phyloP scores from a whole-genome alignment of 768 basidiomycete genomes.

The Tylopilus sp. region DNA sequence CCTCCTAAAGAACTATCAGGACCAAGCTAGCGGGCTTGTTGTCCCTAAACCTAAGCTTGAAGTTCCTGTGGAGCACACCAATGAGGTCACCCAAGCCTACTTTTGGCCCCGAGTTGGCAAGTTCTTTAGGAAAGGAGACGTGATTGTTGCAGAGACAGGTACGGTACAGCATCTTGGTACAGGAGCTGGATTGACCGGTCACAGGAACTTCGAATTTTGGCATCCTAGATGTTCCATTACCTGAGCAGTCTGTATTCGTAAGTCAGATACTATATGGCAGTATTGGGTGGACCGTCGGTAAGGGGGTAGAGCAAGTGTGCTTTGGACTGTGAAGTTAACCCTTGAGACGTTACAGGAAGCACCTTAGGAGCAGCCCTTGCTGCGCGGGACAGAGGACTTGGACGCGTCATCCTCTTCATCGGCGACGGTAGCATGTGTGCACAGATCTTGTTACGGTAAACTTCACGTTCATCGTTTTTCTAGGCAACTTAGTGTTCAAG shows the following conservation, averaged over 20 bases:
- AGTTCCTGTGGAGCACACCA: constrained; percentile 48
- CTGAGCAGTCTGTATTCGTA: constrained; percentile 60
- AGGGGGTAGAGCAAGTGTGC: constrained; percentile 13
- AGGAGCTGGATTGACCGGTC: background rate
- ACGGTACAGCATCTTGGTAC: background rate
- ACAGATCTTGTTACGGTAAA: no score
- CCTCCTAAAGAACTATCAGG: constrained; percentile 42
- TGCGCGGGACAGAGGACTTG: constrained; percentile 56
- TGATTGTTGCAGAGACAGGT: constrained; percentile 89
- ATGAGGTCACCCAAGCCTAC: constrained; percentile 69
- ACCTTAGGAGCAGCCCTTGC: constrained; percentile 80
- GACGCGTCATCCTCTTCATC: constrained; percentile 77
- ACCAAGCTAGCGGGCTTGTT: constrained; percentile 37
- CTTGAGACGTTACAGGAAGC: constrained; percentile 43
- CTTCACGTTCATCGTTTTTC: no score
- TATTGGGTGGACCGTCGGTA: constrained; percentile 86
- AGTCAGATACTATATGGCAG: constrained; percentile 88
- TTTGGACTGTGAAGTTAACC: background rate
- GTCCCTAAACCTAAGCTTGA: constrained; percentile 42
- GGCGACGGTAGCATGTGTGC: constrained; percentile 80
- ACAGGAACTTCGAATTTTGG: constrained; percentile 81
- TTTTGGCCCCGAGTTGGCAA: constrained; percentile 78
- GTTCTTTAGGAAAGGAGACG: constrained; percentile 71
- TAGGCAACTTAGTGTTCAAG: constrained; percentile 78
- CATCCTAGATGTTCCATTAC: constrained; percentile 75